Base-by-base conservation (phyloP, 2,329 filamentous ascomycete species). In the Neocucurbitaria cava region DNA sequence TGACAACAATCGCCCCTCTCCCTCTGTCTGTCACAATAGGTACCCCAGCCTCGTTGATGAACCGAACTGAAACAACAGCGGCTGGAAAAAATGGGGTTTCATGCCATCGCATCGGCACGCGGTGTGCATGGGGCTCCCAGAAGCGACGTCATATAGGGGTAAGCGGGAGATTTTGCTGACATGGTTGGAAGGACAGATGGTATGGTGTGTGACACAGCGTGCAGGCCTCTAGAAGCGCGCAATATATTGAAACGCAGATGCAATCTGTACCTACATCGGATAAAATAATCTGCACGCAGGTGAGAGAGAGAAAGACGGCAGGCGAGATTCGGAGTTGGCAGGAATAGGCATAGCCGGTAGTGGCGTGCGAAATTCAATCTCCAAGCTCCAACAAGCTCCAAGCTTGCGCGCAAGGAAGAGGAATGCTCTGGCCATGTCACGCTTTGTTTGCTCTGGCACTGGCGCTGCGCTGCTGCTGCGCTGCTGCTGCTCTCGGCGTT, bases 261-360 rank as follows among this genome's bases (percentile, higher is more conserved):
- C 52, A 59, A 59, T 59, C 45, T 53, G 52, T 59, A 59, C 52
- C 52, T 56, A 56, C 52, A 48, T 59, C 38, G 56, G 52, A 49
- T 55, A 55, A 43, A 43, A 9, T 11, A 43, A 9, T 11, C 15
- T 28, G 41, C 41, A 30, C 9, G 41, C 23, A 20, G 39, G 7
- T 30, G 24, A 4, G 2, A 30, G 24, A 43, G 18, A 24, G 24
- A 4, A 2, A 30, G 24, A 43, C 20, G 41, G 41, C 9, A 30
- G 3, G 15, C 5, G 24, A 30, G n/a, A 28, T 43, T 28, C 41
- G 41, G 41, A 43, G 41, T 13, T 30, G 41, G 41, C 24, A 11
- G n/a, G 24, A 30, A 43, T 26, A 43, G 41, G 21, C 26, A 9
- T 43, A 56, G 43, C 31, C 24, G 17, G 23, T 44, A 10, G 43